Evolutionary conservation across 257 asterid genomes (phyloP), one percentile per base, ranked within the genome.

Genomic region (Handroanthus guayacan): DNA sequence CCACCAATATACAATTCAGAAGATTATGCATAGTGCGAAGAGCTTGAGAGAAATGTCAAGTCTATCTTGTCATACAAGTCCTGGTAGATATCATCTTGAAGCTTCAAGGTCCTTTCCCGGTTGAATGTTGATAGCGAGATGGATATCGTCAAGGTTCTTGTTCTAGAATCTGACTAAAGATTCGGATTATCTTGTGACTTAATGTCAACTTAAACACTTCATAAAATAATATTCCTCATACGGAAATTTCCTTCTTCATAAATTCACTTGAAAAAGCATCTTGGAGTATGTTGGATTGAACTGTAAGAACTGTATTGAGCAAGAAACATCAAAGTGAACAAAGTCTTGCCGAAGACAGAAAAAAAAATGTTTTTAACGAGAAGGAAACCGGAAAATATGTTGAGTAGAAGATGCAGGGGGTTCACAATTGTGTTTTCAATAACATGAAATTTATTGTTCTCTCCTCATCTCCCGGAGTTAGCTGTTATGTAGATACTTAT

Each of bases 111-210:
- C 31, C 31, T 25, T 25, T 25, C 44, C 75, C 75, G n/a, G 43
- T 34, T 34, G 6, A 56, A 31, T 17, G 55, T 56, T 16, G 38
- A 2, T 63, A 18, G 65, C 56, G 31, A 25, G 31, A 25, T 64
- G 8, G 64, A 50, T 62, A 11, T 38, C 3, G 51, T 16, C 43
- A 13, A 47, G 0, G 18, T 9, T 39, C 51, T 38, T 52, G 5
- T 12, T 62, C 63, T 62, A n/a, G n/a, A 48, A 20, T 12, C 1
- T 6, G 25, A n/a, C 1, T 9, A 34, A 12, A 37, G 64, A 64
- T 38, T 50, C 66, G 3, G n/a, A 72, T 50, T 51, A 51, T 74
- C 36, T 51, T 31, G 16, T 63, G 72, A 51, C 36, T 18, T 13
- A 20, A 45, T 72, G 47, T 61, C 69, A 13, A 10, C 62, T 34